Base-by-base conservation (phyloP, 495 filamentous ascomycete genomes). In the Penicillium silybi region DNA sequence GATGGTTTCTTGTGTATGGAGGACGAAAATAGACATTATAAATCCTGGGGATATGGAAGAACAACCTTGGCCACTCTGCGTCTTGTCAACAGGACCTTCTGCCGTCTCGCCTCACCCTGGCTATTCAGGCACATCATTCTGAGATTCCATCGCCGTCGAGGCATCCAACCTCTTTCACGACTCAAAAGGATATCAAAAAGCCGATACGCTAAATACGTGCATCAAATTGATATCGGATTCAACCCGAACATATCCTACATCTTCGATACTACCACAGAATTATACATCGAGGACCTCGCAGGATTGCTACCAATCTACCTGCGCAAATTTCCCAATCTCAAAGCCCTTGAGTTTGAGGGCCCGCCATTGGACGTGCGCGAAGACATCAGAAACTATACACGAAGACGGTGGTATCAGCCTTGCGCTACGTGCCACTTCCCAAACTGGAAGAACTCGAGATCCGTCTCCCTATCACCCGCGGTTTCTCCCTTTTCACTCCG, bases 201-300 rank as follows among this genome's bases (percentile, higher is more conserved):
- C 34, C n/a, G 2, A 38, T 37, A 47, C 18, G 26, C 44, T 38
- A 19, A 19, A 11, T 8, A 47, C 22, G 44, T 47, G 13, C 29
- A 6, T 16, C 44, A 47, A 34, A 47, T 47, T 25, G 44, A 47
- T 38, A 13, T 47, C 22, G 44, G 29, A 19, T 47, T 47, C 10
- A 22, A 6, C 11, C 26, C 6, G 34, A 20, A 20, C 0, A 16
- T 11, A 16, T 19, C 5, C 2, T 27, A 11, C 10, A 11, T 22
- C 6, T 8, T 8, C 15, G 5, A 29, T 9, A 29, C 26, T 10
- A 9, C 2, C 2, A 1, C 13, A 1, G 16, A 38, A 38, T 6
- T 38, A n/a, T 47, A 47, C 20, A 23, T 47, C 9, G 29, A 37
- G 19, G 44, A 47, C 16, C 19, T 47, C 7, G 10, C 15, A 10